These are phyloP conservation scores for Somion occarium DNA, from an alignment of 1,284 basidiomycete genomes.

Conservation along the genomic window DNA sequence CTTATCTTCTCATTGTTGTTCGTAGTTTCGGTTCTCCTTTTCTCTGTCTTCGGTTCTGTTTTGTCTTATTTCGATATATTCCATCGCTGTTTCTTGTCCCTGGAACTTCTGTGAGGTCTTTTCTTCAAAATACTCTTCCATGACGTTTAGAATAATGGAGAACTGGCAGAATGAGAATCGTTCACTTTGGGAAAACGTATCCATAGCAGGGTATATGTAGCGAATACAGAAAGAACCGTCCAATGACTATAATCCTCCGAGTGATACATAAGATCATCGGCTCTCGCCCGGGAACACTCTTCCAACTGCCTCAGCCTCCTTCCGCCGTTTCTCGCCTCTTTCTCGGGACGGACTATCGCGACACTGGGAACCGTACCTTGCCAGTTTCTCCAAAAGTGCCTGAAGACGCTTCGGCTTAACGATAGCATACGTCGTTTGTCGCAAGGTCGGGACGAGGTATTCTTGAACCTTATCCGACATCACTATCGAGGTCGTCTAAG, in stretches of 20 bases:
- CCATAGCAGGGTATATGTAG: not conserved
- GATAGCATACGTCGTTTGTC: constrained; percentile 67
- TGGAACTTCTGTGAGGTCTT: constrained; percentile 10
- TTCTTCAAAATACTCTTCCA: constrained; percentile 2
- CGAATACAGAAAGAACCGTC: not conserved
- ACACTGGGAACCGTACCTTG: constrained; percentile 58
- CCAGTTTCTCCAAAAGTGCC: constrained; percentile 76
- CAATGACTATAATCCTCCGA: not conserved
- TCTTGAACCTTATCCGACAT: constrained; percentile 73
- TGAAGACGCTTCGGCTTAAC: constrained; percentile 77
- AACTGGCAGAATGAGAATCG: not conserved
- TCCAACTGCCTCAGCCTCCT: constrained; percentile 76
- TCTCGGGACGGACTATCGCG: constrained; percentile 55
- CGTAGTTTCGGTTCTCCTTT: constrained; percentile 16
- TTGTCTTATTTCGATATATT: constrained; percentile 5
- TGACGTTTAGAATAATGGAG: not conserved
- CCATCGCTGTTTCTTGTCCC: constrained; percentile 9
- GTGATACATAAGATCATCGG: constrained; percentile 24
- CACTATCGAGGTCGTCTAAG: constrained; percentile 74
- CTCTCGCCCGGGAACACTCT: constrained; percentile 64
- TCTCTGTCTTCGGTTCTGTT: constrained; percentile 12
- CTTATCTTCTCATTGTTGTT: constrained; percentile 9
- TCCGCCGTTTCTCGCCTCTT: constrained; percentile 65
- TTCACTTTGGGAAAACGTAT: not conserved
- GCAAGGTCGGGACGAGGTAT: constrained; percentile 71